Base-by-base conservation (phyloP, 768 basidiomycete species). In the Tubosaeta sp. region DNA sequence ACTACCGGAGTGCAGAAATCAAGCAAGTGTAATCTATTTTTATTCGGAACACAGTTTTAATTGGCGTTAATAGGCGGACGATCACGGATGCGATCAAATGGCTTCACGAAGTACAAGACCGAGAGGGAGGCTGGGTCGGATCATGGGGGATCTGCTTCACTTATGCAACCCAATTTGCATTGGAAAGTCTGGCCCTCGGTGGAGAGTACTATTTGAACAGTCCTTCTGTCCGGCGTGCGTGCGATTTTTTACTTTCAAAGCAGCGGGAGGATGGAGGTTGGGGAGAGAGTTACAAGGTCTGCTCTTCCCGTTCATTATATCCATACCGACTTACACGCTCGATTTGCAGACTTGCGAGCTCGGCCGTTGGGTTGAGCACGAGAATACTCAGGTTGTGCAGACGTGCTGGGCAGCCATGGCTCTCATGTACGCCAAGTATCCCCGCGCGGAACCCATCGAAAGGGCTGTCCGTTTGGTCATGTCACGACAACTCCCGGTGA, bases 61-160 rank as follows among this genome's bases (percentile, higher is more conserved):
- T 44, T 46, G 12, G 35, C 8, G 16, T 42, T 53, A 32, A 16
- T 55, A 94, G 90, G 4, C 76, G 71, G 30, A 82, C 85, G 0
- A 84, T 90, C 27, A 68, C 73, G 40, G 65, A 64, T 1, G 94
- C 94, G 0, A 87, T 97, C 56, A 59, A 74, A 40, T 99, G 87
- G 71, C 80, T 98, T 24, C 93, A 96, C 64, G 61, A 67, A 1
- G 79, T 77, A 2, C 95, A 99, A 65, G 78, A 78, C 38, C 79
- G 83, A 0, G 89, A 93, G 63, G 94, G 95, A 4, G 90, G 86
- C 22, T 99, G 95, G 95, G 80, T 90, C 46, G 95, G 95, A 25
- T 90, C 86, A 5, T 97, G 95, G 95, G 95, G 90, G 25, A 94
- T 94, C 61, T 98, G 94, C 71, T 96, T 97, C 74, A 97, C 94